Percentiles rank a stretch among this genome's conserved stretches.
These are phyloP conservation scores for Phytophthora agathidicida DNA, from an alignment of 352 stramenopile species.

Conservation along the genomic window DNA sequence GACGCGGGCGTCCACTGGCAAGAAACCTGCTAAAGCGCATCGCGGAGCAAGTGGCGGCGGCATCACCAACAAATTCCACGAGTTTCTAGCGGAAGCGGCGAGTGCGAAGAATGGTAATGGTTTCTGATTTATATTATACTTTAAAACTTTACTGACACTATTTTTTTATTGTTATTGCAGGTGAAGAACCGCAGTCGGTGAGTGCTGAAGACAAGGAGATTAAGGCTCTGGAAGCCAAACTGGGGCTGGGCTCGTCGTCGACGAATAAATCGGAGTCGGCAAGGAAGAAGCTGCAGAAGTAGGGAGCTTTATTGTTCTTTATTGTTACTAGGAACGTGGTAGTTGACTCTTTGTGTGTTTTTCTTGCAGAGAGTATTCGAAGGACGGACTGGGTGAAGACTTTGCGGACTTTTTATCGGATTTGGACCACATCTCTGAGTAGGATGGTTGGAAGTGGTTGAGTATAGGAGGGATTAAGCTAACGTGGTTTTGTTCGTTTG, in stretches of 20 bases:
- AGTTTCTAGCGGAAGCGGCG: constrained; percentile 74
- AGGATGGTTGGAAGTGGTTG: background rate
- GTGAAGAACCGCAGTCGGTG: constrained; percentile 29
- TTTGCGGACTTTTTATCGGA: constrained; percentile 81
- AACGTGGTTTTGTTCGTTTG: constrained; percentile 1
- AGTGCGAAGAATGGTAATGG: constrained; percentile 20
- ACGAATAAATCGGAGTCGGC: constrained; percentile 50
- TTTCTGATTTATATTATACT: background rate
- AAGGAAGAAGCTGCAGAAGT: constrained; percentile 76
- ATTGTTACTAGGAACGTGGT: background rate
- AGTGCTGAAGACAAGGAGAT: constrained; percentile 67
- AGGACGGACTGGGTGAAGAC: constrained; percentile 81
- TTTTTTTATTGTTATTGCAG: constrained; percentile 18
- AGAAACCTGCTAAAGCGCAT: constrained; percentile 16
- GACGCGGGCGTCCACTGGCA: background rate
- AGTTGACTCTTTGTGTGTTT: constrained; percentile 18
- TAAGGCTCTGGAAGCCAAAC: constrained; percentile 74
- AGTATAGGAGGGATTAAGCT: constrained; percentile 1
- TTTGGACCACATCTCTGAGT: constrained; percentile 82
- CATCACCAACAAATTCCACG: constrained; percentile 82
- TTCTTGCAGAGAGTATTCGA: constrained; percentile 68
- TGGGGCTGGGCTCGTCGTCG: constrained; percentile 48
- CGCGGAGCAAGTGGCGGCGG: constrained; percentile 2
- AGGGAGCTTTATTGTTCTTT: constrained; percentile 8
- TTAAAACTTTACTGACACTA: background rate